Evolutionary conservation across 305 asterid genomes (phyloP).

Genomic region (Solanum hybrid): DNA sequence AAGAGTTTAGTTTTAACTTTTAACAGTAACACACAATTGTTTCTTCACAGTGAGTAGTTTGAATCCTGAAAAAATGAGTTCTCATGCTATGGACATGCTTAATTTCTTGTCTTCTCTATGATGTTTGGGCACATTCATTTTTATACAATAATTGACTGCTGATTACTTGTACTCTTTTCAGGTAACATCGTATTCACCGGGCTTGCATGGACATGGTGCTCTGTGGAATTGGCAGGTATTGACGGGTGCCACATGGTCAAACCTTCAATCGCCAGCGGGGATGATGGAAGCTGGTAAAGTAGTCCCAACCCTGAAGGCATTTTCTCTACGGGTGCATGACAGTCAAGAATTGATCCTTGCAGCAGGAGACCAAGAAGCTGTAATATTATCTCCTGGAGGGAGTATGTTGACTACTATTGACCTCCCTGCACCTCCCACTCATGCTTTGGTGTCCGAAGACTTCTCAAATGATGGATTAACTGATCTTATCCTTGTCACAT

Average conservation of each 20-base stretch:
- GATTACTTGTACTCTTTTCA: conserved; percentile 23
- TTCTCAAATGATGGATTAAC: conserved; percentile 84
- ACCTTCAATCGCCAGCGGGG: conserved; percentile 82
- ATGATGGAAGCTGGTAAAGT: conserved; percentile 49
- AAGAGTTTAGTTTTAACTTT: not conserved
- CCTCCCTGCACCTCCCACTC: conserved; percentile 87
- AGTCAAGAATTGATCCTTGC: conserved; percentile 70
- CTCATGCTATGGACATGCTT: not conserved
- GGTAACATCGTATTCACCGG: conserved; percentile 95
- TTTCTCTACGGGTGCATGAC: conserved; percentile 66
- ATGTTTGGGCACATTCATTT: conserved; percentile 1
- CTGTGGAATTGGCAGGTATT: conserved; percentile 88
- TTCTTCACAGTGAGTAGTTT: not conserved
- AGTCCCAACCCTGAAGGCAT: conserved; percentile 78
- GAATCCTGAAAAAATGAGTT: not conserved
- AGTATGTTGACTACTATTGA: conserved; percentile 50
- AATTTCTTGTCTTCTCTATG: not conserved
- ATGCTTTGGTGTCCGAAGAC: conserved; percentile 63
- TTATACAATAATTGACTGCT: not conserved
- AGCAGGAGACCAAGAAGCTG: conserved; percentile 91
- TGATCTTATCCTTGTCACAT: conserved; percentile 70
- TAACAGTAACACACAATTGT: not conserved
- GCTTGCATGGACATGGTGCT: conserved; percentile 78
- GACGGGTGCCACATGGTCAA: conserved; percentile 93
- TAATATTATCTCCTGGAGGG: conserved; percentile 78